A percentile compares a stretch with the other conserved stretches of the same genome.
Evolutionary conservation across 768 basidiomycete species (phyloP).

Genomic region (Pulveroboletus sp.): DNA sequence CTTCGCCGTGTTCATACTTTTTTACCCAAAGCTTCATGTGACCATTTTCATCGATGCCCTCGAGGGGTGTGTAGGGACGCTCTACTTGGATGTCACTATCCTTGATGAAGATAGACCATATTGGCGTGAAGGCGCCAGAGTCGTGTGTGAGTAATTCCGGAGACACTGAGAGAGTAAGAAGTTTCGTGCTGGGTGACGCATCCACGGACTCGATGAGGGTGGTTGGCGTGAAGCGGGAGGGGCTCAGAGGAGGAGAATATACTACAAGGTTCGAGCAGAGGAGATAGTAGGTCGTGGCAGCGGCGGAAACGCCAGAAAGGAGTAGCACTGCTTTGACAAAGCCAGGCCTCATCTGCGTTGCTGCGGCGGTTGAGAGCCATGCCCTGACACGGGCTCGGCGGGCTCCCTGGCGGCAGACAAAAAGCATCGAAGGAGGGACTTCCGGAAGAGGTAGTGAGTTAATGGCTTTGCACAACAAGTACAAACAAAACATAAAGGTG

Average conservation of each 20-base stretch:
- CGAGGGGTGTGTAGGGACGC: constrained; percentile 76
- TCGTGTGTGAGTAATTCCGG: constrained; percentile 32
- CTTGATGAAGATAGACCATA: constrained; percentile 79
- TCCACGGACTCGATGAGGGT: constrained; percentile 50
- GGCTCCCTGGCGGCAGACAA: neutral
- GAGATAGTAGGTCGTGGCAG: constrained; percentile 47
- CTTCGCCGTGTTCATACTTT: constrained; percentile 72
- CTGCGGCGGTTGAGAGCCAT: too few species aligned
- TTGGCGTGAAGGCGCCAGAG: constrained; percentile 33
- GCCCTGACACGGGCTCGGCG: neutral
- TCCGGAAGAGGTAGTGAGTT: too few species aligned
- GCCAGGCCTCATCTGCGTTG: neutral
- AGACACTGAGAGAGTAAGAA: constrained; percentile 59
- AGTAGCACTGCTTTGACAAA: constrained; percentile 20
- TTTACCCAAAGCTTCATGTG: constrained; percentile 79
- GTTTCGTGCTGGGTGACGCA: constrained; percentile 54
- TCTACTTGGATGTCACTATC: constrained; percentile 89
- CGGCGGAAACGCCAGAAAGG: constrained; percentile 36
- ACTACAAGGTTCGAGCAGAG: constrained; percentile 42
- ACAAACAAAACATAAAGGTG: constrained; percentile 15
- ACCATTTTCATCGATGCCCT: constrained; percentile 63
- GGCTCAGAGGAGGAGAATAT: constrained; percentile 43
- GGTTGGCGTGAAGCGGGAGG: constrained; percentile 51
- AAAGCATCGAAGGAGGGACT: constrained; percentile 11
- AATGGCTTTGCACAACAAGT: constrained; percentile 18